phyloP scores from a whole-genome alignment of 306 rosid species.

The Gastrolobium villosum region DNA sequence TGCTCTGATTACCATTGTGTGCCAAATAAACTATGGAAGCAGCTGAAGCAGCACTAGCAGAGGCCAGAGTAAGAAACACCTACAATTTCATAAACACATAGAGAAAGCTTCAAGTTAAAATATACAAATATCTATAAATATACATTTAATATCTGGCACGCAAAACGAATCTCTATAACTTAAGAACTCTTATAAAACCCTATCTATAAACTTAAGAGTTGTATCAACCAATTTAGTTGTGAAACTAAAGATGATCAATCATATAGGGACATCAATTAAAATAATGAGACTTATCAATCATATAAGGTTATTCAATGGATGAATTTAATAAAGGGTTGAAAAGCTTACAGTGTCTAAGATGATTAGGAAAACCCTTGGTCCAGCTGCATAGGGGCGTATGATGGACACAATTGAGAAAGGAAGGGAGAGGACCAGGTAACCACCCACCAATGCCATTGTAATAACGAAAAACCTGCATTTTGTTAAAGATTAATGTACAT shows the following conservation, averaged over 20 bases:
- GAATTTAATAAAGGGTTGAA: background rate
- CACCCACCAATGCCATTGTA: constrained; percentile 71
- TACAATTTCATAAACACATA: constrained; percentile 43
- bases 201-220: too few species aligned
- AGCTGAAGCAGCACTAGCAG: constrained; percentile 76
- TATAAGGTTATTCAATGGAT: too few species aligned
- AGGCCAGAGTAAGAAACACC: constrained; percentile 79
- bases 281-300: too few species aligned
- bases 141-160: too few species aligned
- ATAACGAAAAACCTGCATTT: constrained; percentile 81
- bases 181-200: too few species aligned
- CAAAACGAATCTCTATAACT: too few species aligned
- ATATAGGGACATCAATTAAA: too few species aligned
- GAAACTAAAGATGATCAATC: too few species aligned
- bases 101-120: background rate
- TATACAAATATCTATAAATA: background rate
- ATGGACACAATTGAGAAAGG: constrained; percentile 81
- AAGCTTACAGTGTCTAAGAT: constrained; percentile 73
- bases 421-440: constrained; percentile 78
- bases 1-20: constrained; percentile 76
- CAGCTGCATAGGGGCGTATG: constrained; percentile 75
- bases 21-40: constrained; percentile 86
- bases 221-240: too few species aligned
- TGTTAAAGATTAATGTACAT: background rate
- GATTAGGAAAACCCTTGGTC: constrained; percentile 67